Conservation (phyloP, 2,329 filamentous ascomycete genomes). For the Colletotrichum sp. region DNA sequence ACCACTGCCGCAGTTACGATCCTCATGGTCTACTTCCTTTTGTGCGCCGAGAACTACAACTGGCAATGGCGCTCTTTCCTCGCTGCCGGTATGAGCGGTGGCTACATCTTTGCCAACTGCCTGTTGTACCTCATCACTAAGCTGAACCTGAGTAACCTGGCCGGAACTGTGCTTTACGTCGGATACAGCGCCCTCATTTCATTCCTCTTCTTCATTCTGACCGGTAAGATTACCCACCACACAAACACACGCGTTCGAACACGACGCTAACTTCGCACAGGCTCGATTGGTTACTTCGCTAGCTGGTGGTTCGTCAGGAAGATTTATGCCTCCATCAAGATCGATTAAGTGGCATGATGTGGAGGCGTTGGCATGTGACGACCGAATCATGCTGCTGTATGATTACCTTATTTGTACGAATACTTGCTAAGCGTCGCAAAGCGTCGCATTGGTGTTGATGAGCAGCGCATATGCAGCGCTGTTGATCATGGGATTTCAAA, state of each 20-base stretch:
- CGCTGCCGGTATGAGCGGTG: conserved; percentile 86
- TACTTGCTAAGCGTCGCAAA: background rate
- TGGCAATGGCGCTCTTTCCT: conserved; percentile 98
- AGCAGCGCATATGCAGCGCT: background rate
- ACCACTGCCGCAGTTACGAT: conserved; percentile 93
- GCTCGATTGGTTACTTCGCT: conserved; percentile 93
- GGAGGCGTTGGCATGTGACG: background rate
- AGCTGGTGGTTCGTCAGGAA: conserved; percentile 94
- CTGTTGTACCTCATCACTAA: conserved; percentile 91
- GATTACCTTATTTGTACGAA: conserved; percentile 2
- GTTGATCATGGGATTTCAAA: background rate
- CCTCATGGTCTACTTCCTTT: conserved; percentile 92
- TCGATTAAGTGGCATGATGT: conserved; percentile 65
- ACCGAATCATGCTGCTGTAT: conserved; percentile 2
- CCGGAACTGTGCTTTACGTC: conserved; percentile 88
- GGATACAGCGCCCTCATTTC: conserved; percentile 91
- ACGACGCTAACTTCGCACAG: conserved; percentile 47
- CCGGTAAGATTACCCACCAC: conserved; percentile 70
- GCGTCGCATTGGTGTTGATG: background rate
- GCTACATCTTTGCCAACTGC: conserved; percentile 91
- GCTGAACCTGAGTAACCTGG: conserved; percentile 82
- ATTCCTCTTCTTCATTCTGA: conserved; percentile 91
- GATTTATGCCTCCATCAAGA: conserved; percentile 98
- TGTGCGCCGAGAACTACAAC: conserved; percentile 96
- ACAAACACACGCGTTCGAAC: background rate